phyloP scores from a whole-genome alignment of 2,329 filamentous ascomycete genomes.

The Pseudocercospora eumusae region DNA sequence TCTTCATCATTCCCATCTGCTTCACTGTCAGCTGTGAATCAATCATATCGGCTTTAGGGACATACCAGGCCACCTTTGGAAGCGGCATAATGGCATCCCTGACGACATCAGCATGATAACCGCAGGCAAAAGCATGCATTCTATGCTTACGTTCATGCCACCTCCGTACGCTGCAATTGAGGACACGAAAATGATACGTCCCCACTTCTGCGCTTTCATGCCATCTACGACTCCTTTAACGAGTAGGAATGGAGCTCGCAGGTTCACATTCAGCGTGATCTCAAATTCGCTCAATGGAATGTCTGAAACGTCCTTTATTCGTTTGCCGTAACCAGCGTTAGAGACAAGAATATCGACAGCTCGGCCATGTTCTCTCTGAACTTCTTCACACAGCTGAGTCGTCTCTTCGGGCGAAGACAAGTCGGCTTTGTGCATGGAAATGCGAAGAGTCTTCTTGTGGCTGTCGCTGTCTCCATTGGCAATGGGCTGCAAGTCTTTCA shows the following conservation, averaged over 20 bases:
- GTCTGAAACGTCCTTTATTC: slow-evolving; percentile 55
- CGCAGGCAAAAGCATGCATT: slow-evolving; percentile 61
- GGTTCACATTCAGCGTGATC: slow-evolving; percentile 62
- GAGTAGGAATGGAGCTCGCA: slow-evolving; percentile 63
- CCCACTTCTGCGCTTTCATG: slow-evolving; percentile 63
- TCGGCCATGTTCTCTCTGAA: slow-evolving; percentile 55
- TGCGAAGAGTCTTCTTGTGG: slow-evolving; percentile 41
- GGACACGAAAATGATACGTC: slow-evolving; percentile 64
- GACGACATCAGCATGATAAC: slow-evolving; percentile 7
- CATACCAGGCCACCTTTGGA: slow-evolving; percentile 42
- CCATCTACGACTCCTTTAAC: slow-evolving; percentile 61
- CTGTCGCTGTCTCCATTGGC: slow-evolving; percentile 17
- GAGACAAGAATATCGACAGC: slow-evolving; percentile 64
- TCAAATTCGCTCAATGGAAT: slow-evolving; percentile 67
- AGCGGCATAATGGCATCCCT: slow-evolving; percentile 34
- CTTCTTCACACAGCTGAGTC: slow-evolving; percentile 55
- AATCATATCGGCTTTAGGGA: background rate
- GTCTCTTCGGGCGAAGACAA: slow-evolving; percentile 57
- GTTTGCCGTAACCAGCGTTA: slow-evolving; percentile 67
- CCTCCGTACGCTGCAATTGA: slow-evolving; percentile 65
- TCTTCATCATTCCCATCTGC: slow-evolving; percentile 63
- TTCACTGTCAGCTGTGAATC: background rate
- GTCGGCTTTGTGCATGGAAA: slow-evolving; percentile 61
- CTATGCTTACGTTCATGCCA: slow-evolving; percentile 62
- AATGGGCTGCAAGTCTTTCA: slow-evolving; percentile 30